Evolutionary conservation across 83 land plant genomes (phyloP), one percentile per base, ranked within the genome.

Genomic region (Thuja plicata): DNA sequence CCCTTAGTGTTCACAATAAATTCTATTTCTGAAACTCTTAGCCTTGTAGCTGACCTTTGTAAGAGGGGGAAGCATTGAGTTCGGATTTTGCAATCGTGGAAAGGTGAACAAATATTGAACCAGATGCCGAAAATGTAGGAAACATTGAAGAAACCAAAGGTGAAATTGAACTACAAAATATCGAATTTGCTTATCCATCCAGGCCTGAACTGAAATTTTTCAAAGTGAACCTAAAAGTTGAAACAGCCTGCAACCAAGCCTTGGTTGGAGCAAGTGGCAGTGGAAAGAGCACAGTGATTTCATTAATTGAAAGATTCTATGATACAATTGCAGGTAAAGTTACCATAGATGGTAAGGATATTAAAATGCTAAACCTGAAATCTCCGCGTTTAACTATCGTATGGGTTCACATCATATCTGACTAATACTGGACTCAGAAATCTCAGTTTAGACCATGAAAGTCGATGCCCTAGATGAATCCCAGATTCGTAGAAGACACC

Each of bases 191-290:
- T 19, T 96, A 96, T 78, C 97, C 97, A 16, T 90, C 96, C 0
- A 70, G 97, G 34, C 96, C 95, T 15, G 96, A 96, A 52, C 91
- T 94, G 15, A 76, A 48, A 1, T 91, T 96, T 35, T 95, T 96
- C 86, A 96, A 94, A 54, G 95, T 96, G 57, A 94, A 81, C 87
- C 91, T 96, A 19, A 88, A 92, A 27, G 94, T 96, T 60, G 96
- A 94, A 7, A 95, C 95, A 38, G 96, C 96, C 48, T 91, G 91
- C 57, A 95, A 94, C 87, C 93, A 91, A 81, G 96, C 97, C 8
- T 91, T 95, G 10, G 96, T 94, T 34, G 96, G 97, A 27, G 95
- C 96, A 19, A 95, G 97, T 90, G 97, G 97, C 13, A 95, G 94
- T 3, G 96, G 97, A 15, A 96, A 96, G 88, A 95, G 96, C 89